Evolutionary conservation across 1,139 yeast genomes (phyloP), one percentile per base, ranked within the genome.

Genomic region (Magnusiomyces fungicola): DNA sequence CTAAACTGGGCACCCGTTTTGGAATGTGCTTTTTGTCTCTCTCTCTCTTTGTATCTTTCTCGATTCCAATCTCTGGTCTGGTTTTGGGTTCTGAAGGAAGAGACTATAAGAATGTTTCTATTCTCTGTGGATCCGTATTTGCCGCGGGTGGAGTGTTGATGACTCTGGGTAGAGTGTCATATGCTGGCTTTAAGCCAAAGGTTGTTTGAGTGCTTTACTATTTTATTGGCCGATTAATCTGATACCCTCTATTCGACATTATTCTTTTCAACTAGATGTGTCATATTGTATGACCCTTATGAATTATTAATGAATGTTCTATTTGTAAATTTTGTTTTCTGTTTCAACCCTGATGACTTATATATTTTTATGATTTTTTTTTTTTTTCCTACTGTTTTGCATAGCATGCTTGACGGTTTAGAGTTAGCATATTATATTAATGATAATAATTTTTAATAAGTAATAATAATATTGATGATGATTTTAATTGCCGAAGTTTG

Each of bases 11-110:
- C 1, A 61, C 78, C 52, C 73, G 85, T 27, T 78, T 80, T 60
- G 83, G 88, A 0, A 73, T 81, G 69, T 76, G 78, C 56, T 79
- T 80, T 56, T 69, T 79, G 7, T 22, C 43, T 10, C 24, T 50
- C 18, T 48, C 49, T 16, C 24, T 33, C 19, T 27, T 46, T 25
- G 32, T 38, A 27, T 23, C 45, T 7, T 24, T 50, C 12, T 50
- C 53, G 7, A 45, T 48, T 18, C 53, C 53, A 10, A 21, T 50
- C n/a, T 45, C 45, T 38, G 53, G 53, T 3, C 41, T 47, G 3
- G 43, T 33, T 14, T 38, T 50, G 23, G 53, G 53, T 12, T 30
- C 49, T 18, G 34, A 41, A 19, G 34, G 34, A 29, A 18, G 7
- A 9, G 27, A 41, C n/a, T 41, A 19, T 21, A 41, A 29, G 25